Conservation (phyloP, 768 basidiomycete species). For the Rhodotorula babjevae region DNA sequence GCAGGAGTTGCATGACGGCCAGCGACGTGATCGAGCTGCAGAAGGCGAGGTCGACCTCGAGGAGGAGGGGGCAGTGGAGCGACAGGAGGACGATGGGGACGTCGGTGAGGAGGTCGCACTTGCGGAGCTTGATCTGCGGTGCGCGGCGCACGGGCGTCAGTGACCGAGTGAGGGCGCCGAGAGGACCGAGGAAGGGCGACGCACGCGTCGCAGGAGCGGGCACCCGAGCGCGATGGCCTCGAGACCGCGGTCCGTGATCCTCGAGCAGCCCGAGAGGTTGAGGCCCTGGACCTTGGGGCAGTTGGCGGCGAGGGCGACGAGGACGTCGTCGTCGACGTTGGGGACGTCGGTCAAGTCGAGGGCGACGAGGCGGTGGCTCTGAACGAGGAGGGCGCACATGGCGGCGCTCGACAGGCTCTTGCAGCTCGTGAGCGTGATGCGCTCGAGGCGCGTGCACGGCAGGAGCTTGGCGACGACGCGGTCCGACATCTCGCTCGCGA, state of each 20-base stretch:
- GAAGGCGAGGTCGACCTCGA: conserved; percentile 89
- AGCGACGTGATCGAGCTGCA: conserved; percentile 72
- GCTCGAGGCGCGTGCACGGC: conserved; percentile 69
- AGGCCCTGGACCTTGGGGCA: conserved; percentile 84
- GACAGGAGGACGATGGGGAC: conserved; percentile 69
- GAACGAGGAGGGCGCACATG: conserved; percentile 64
- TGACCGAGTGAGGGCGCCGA: neutral
- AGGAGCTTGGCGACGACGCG: conserved; percentile 68
- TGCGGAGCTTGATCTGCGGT: conserved; percentile 74
- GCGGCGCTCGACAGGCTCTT: conserved; percentile 70
- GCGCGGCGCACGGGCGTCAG: neutral
- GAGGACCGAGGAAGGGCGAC: too few species aligned
- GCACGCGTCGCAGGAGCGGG: conserved; percentile 66
- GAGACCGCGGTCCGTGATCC: conserved; percentile 72
- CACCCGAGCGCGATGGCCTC: conserved; percentile 69
- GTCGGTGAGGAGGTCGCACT: conserved; percentile 71
- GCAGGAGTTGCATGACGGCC: conserved; percentile 78
- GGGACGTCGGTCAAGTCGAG: conserved; percentile 85
- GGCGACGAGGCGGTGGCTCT: conserved; percentile 74
- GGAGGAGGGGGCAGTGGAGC: conserved; percentile 70
- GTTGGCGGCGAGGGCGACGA: conserved; percentile 67
- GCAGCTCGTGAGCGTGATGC: conserved; percentile 86
- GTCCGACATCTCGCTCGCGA: conserved; percentile 68
- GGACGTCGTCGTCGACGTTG: conserved; percentile 68
- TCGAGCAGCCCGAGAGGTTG: conserved; percentile 77